These are phyloP conservation scores for Volvariella volvacea DNA, from an alignment of 1,284 basidiomycete genomes.

Conservation along the genomic window DNA sequence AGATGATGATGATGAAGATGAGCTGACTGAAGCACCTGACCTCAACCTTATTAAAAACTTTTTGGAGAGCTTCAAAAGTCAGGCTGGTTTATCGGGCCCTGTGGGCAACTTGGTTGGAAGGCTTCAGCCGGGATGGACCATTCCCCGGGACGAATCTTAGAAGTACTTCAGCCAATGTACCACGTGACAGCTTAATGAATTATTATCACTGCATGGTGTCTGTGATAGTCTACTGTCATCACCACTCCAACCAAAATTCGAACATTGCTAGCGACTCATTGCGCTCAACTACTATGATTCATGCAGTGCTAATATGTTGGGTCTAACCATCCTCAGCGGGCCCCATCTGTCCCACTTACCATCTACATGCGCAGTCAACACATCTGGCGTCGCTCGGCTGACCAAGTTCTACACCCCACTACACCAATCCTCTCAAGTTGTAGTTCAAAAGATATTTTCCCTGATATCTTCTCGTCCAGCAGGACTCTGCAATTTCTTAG, in stretches of 20 bases:
- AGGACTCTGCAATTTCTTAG: constrained; percentile 87
- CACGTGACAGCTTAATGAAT: too few species aligned
- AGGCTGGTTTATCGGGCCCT: constrained; percentile 81
- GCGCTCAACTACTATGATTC: constrained; percentile 59
- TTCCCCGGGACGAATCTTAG: constrained; percentile 57
- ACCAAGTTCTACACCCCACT: constrained; percentile 95
- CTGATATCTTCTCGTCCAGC: constrained; percentile 73
- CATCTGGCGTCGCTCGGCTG: constrained; percentile 82
- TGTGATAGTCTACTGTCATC: too few species aligned
- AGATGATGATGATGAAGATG: constrained; percentile 45
- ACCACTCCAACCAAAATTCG: too few species aligned
- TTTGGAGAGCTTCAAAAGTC: constrained; percentile 89
- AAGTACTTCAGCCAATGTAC: neutral
- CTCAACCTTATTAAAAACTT: constrained; percentile 93
- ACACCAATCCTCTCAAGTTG: constrained; percentile 65
- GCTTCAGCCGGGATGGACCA: constrained; percentile 64
- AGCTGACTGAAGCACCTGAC: constrained; percentile 50
- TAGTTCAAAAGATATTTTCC: constrained; percentile 81
- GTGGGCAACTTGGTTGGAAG: constrained; percentile 84
- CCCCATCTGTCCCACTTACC: constrained; percentile 6
- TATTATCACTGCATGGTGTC: too few species aligned
- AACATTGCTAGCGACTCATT: too few species aligned
- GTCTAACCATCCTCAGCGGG: constrained; percentile 10
- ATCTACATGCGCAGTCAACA: constrained; percentile 59
- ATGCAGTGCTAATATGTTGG: constrained; percentile 51